Base-by-base conservation (phyloP, 129 eudicot species). In the Chrysanthemum makinoi region DNA sequence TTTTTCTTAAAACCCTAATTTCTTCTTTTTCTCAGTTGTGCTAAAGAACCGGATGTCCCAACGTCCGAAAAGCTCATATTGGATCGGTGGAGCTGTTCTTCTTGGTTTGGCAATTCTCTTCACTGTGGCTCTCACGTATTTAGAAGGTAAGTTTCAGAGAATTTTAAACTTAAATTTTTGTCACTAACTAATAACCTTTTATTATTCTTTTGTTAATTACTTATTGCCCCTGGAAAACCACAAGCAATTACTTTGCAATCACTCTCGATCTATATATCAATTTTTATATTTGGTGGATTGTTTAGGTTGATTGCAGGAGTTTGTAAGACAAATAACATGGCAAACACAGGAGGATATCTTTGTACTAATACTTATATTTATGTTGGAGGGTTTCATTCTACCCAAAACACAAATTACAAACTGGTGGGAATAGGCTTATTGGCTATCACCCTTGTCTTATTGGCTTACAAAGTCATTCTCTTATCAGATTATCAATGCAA, bases 341-440 rank as follows among this genome's bases (percentile, higher is more conserved):
- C 98, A 19, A 78, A 89, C 72, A 86, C 91, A 2, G 92, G 96
- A 5, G 98, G 98, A 60, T 72, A 90, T 9, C n/a, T 77, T 87
- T 1, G 19, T 77, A 30, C 82, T 94, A 46, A 81, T 87, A 13
- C 81, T 84, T 10, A 72, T 94, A 70, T 86, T 89, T 74, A 70
- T 87, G 49, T 81, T 94, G 73, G 97, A 93, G 44, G 98, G 98
- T 58, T 89, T 94, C 78, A 85, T 94, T 62, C 82, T 94, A 70
- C 93, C 95, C 15, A 60, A 77, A 79, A 80, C 69, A 17, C 66
- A 67, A 22, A 79, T 87, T 39, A 86, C 88, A 51, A 74, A 51
- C 24, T 84, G 86, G 86, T 81, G 83, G 84, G 65, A 70, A 43
- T 87, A 89, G 92, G 89, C 83, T 57, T 77, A 84, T 67, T 87